Base-by-base conservation (phyloP, 805 yeast species). In the Wickerhamomyces sydowiorum region DNA sequence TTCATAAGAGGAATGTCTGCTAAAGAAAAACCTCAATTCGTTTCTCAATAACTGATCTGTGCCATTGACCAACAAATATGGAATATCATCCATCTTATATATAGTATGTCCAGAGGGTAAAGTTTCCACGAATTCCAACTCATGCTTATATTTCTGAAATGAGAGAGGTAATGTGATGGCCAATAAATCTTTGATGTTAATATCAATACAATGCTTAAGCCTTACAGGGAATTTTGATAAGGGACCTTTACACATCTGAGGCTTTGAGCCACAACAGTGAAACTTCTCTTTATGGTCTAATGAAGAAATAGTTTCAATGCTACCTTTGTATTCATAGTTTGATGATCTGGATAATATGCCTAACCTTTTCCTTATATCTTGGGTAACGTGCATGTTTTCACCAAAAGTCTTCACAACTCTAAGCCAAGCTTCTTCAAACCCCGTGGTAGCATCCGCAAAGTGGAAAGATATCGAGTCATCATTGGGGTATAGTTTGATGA, bases 391-490 rank as follows among this genome's bases (percentile, higher is more conserved):
- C 9, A 67, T 46, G 29, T 50, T 50, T 2, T 56, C 49, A 2
- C 51, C 41, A 34, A 60, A 54, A 3, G 47, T 37, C 0, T 50
- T 39, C 0, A 61, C 56, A 4, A 75, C 48, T 5, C 63, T 62
- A 3, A 67, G 58, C 74, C 80, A 73, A 1, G 67, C 71, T 40
- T 75, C 76, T 49, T 78, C 86, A 47, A 75, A 76, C 2, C 84
- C 84, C 3, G 69, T 52, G 0, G 60, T 59, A 20, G 57, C 52
- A 40, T 73, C 76, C 4, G 54, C 51, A 38, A 76, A 69, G 37
- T 53, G 61, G 44, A 75, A 70, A 2, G 54, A 57, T 6, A 76
- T 54, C 18, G 67, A 66, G 13, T 55, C 12, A 15, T 33, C 41
- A 12, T 39, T 9, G 0, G 82, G 79, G 49, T 77, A 79, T 19